phyloP scores from a whole-genome alignment of 306 rosid genomes.

The Gastrolobium villosum region DNA sequence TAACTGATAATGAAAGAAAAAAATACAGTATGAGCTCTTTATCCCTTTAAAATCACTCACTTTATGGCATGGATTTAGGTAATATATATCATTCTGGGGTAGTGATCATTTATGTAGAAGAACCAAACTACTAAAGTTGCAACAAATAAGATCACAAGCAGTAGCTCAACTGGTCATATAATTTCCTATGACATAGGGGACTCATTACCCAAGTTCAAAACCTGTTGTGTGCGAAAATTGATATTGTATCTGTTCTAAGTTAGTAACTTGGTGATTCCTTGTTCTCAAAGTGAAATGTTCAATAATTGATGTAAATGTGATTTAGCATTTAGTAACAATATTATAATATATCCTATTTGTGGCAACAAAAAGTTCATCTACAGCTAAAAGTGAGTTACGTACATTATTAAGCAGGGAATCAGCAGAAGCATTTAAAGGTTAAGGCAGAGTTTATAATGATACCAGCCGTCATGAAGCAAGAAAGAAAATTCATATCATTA shows the following conservation, averaged over 20 bases:
- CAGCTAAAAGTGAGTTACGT: conserved; percentile 6
- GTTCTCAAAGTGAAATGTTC: neutral
- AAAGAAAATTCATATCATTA: conserved; percentile 4
- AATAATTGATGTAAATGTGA: neutral
- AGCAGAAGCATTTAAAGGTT: conserved; percentile 26
- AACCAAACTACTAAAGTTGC: neutral
- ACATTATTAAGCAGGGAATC: conserved; percentile 9
- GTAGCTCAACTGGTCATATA: conserved; percentile 16
- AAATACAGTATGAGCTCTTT: neutral
- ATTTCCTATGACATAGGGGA: neutral
- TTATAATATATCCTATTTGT: neutral
- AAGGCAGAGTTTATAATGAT: neutral
- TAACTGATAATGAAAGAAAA: conserved; percentile 4
- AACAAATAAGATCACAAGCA: conserved; percentile 23
- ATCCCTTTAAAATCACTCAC: conserved; percentile 35
- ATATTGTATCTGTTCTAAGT: neutral
- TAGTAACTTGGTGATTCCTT: conserved; percentile 10
- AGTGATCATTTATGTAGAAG: conserved; percentile 5
- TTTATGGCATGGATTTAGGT: conserved; percentile 4
- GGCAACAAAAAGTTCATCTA: neutral
- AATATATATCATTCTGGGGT: neutral
- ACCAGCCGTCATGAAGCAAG: conserved; percentile 1
- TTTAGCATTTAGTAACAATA: neutral
- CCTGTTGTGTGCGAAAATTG: neutral
- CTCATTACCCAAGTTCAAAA: conserved; percentile 17